A percentile compares a stretch with the other conserved stretches of the same genome.
Evolutionary conservation across 257 asterid genomes (phyloP).

Genomic region (Lithospermum erythrorhizon): DNA sequence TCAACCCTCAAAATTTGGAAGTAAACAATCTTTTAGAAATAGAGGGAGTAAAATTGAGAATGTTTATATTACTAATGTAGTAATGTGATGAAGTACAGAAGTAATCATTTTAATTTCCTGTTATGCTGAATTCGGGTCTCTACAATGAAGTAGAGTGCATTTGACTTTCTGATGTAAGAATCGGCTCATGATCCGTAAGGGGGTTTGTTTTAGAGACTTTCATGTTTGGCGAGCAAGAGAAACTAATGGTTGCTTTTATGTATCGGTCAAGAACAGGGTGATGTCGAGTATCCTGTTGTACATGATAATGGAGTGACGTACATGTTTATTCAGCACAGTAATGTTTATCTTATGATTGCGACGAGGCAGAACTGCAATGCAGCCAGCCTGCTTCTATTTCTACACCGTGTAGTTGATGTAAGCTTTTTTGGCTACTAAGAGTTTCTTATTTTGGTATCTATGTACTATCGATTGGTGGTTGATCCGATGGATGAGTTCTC

Average conservation of each 20-base stretch:
- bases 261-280: slow-evolving; percentile 53
- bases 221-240: not conserved
- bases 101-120: too few species aligned
- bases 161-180: too few species aligned
- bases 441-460: slow-evolving; percentile 1
- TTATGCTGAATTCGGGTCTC: too few species aligned
- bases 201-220: not conserved
- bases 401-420: slow-evolving; percentile 98
- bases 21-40: too few species aligned
- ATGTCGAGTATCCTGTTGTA: slow-evolving; percentile 92
- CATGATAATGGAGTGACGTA: slow-evolving; percentile 80
- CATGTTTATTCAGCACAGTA: slow-evolving; percentile 95
- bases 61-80: too few species aligned
- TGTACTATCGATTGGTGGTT: slow-evolving; percentile 1
- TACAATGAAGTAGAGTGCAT: too few species aligned
- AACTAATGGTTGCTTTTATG: slow-evolving; percentile 4
- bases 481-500: slow-evolving; percentile 1
- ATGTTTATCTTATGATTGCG: slow-evolving; percentile 96
- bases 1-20: too few species aligned
- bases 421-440: slow-evolving; percentile 30
- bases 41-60: too few species aligned
- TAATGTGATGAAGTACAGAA: too few species aligned
- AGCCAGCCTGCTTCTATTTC: slow-evolving; percentile 87
- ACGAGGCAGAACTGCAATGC: slow-evolving; percentile 99
- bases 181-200: too few species aligned